Conservation (phyloP, 345 rosid genomes). For the Murraya paniculata region DNA sequence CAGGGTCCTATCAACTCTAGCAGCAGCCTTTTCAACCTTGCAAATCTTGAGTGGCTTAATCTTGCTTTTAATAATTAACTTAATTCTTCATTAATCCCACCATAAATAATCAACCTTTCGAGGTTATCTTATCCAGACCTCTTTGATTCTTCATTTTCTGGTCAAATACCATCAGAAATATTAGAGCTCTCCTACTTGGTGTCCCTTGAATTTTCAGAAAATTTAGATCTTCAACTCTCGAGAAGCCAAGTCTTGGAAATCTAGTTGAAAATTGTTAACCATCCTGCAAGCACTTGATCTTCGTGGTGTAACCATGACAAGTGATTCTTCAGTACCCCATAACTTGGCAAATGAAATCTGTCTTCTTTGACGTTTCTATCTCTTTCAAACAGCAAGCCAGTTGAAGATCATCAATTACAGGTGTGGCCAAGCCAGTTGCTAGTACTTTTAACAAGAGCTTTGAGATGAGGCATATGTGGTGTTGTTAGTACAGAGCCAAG, state of each 20-base stretch:
- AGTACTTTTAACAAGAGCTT: too few species aligned
- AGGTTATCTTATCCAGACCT: neutral
- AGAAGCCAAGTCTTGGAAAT: neutral
- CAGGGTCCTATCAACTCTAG: neutral
- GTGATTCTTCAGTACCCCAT: neutral
- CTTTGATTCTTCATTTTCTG: neutral
- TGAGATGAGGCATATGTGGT: too few species aligned
- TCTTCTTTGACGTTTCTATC: conserved; percentile 13
- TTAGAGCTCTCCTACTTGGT: neutral
- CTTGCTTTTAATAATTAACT: neutral
- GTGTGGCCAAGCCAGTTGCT: too few species aligned
- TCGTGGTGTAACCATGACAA: neutral
- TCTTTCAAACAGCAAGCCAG: neutral
- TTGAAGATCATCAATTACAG: too few species aligned
- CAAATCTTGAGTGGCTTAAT: neutral
- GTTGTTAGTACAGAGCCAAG: too few species aligned
- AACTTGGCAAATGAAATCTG: neutral
- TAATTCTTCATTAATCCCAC: neutral
- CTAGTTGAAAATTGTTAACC: neutral
- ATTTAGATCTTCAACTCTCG: neutral
- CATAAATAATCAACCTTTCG: neutral
- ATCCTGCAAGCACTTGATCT: conserved; percentile 17
- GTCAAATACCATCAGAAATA: neutral
- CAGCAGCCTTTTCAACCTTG: neutral
- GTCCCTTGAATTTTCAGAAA: conserved; percentile 11